A percentile compares a stretch with the other conserved stretches of the same genome.
Evolutionary conservation across 2,329 filamentous ascomycete species (phyloP).

Genomic region (Intubia oerlemansii): DNA sequence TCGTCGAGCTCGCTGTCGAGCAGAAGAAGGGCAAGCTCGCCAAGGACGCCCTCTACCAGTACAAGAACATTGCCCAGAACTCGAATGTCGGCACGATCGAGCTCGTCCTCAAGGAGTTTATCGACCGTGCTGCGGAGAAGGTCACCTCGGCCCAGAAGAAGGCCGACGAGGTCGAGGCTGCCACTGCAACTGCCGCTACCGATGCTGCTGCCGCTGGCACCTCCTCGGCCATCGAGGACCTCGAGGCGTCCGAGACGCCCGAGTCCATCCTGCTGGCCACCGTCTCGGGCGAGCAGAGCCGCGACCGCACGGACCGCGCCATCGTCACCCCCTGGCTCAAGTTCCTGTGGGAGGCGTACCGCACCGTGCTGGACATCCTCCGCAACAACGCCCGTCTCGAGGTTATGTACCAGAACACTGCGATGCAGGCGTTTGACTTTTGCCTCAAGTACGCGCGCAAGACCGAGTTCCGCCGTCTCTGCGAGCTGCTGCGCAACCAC

Average conservation of each 20-base stretch:
- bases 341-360: constrained; percentile 98
- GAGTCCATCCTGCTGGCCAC: constrained; percentile 96
- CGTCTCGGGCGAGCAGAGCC: constrained; percentile 92
- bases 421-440: constrained; percentile 96
- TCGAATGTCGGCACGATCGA: constrained; percentile 97
- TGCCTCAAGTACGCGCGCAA: constrained; percentile 96
- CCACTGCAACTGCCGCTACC: constrained; percentile 58
- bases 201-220: constrained; percentile 27
- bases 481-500: constrained; percentile 94
- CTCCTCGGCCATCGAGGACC: constrained; percentile 66
- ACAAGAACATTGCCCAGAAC: constrained; percentile 99
- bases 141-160: constrained; percentile 90
- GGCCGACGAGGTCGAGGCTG: constrained; percentile 84
- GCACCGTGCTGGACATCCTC: constrained; percentile 92
- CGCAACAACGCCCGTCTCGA: constrained; percentile 97
- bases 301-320: constrained; percentile 90
- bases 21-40: constrained; percentile 95
- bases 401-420: constrained; percentile 94
- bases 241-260: constrained; percentile 91
- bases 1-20: constrained; percentile 92
- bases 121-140: constrained; percentile 89
- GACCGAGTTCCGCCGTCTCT: constrained; percentile 96
- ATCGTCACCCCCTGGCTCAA: constrained; percentile 99
- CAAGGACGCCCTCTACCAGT: constrained; percentile 97
- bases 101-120: constrained; percentile 92